phyloP scores from a whole-genome alignment of 2,329 filamentous ascomycete species.

The Coleophoma cylindrospora region DNA sequence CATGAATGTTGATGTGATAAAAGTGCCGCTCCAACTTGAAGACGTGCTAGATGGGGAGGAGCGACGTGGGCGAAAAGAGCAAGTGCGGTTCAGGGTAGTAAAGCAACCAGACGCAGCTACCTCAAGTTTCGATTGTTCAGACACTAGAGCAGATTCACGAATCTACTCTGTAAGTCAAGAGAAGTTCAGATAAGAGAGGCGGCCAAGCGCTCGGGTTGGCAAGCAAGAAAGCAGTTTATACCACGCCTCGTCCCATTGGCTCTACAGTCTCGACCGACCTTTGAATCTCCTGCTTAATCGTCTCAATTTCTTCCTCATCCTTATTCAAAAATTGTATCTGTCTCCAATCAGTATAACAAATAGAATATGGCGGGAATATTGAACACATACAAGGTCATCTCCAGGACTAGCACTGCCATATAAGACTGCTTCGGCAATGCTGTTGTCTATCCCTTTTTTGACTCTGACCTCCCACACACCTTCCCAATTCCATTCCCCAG shows the following conservation, averaged over 20 bases:
- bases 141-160: too few relatives aligned
- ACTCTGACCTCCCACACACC: conserved; percentile 94
- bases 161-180: too few relatives aligned
- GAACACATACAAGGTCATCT: conserved; percentile 67
- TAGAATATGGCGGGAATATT: too few relatives aligned
- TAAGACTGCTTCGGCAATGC: conserved; percentile 72
- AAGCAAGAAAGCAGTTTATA: conserved; percentile 15
- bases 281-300: conserved; percentile 52
- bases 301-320: conserved; percentile 53
- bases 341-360: too few relatives aligned
- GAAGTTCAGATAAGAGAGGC: too few relatives aligned
- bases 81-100: too few relatives aligned
- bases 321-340: conserved; percentile 64
- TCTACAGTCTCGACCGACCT: conserved; percentile 37
- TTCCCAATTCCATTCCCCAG: conserved; percentile 95
- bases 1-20: background rate
- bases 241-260: conserved; percentile 16
- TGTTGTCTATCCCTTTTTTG: conserved; percentile 69
- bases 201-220: background rate
- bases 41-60: too few relatives aligned
- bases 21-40: too few relatives aligned
- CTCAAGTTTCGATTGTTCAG: too few relatives aligned
- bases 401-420: conserved; percentile 59
- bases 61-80: too few relatives aligned
- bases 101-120: too few relatives aligned